phyloP scores from a whole-genome alignment of 2,329 filamentous ascomycete species.

The Pseudopithomyces maydicus region DNA sequence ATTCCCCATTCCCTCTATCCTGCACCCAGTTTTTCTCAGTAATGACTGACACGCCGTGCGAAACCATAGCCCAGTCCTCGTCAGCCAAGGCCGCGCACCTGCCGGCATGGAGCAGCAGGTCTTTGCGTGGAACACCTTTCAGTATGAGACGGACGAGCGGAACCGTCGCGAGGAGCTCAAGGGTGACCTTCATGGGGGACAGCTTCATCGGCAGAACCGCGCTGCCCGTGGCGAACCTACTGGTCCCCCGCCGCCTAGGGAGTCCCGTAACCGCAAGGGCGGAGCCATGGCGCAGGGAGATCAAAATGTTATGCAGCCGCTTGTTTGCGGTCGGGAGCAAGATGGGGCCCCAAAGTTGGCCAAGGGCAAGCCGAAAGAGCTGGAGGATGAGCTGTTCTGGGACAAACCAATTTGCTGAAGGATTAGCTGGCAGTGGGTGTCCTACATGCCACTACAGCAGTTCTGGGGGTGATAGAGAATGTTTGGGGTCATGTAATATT shows the following conservation, averaged over 20 bases:
- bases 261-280: constrained; percentile 3
- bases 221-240: constrained; percentile 20
- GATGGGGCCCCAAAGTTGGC: constrained; percentile 27
- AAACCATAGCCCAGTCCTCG: constrained; percentile 13
- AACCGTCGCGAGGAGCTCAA: constrained; percentile 36
- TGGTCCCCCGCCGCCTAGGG: constrained; percentile 2
- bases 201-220: constrained; percentile 39
- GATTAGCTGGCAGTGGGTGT: not conserved
- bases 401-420: constrained; percentile 26
- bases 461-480: too few relatives aligned
- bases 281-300: not conserved
- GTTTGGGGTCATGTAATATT: too few relatives aligned
- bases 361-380: constrained; percentile 36
- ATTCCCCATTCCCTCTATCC: too few relatives aligned
- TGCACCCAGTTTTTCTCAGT: too few relatives aligned
- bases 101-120: constrained; percentile 30
- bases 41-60: too few relatives aligned
- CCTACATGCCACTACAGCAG: not conserved
- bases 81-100: constrained; percentile 29
- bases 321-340: constrained; percentile 14
- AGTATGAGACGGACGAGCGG: constrained; percentile 29
- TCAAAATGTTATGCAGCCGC: not conserved
- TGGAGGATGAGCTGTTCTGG: constrained; percentile 38
- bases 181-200: constrained; percentile 41
- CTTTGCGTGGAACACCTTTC: constrained; percentile 36